Percentiles rank a stretch among this genome's conserved stretches.
Evolutionary conservation across 176 grass and related monocot genomes (phyloP).

Genomic region (Musa acuminata): DNA sequence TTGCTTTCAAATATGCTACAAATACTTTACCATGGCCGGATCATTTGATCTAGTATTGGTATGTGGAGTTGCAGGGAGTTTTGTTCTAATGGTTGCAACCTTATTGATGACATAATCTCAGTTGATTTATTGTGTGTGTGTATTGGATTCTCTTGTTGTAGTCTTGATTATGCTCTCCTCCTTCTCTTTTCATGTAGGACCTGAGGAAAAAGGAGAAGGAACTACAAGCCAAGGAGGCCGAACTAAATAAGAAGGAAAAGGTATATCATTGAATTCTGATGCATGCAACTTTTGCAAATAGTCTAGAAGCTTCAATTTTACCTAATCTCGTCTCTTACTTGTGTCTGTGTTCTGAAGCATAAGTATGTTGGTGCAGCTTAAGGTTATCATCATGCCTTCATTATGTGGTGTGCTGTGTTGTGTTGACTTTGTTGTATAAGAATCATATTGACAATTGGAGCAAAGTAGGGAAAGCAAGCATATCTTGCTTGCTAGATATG

Average conservation of each 20-base stretch:
- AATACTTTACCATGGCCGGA: not conserved
- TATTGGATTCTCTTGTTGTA: conserved; percentile 4
- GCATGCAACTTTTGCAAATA: not conserved
- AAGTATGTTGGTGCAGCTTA: too few species aligned
- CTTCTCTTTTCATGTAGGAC: conserved; percentile 37
- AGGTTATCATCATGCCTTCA: too few species aligned
- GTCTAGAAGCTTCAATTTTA: too few species aligned
- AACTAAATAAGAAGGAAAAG: conserved; percentile 89
- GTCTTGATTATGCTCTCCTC: conserved; percentile 4
- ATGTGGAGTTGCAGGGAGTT: not conserved
- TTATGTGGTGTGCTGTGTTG: too few species aligned
- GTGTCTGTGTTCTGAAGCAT: too few species aligned
- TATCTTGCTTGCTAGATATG: too few species aligned
- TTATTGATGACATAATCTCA: not conserved
- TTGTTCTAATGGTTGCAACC: not conserved
- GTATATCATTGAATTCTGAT: conserved; percentile 24
- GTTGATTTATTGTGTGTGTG: not conserved
- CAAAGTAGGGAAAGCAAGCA: too few species aligned
- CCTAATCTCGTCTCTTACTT: too few species aligned
- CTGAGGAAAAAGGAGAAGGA: conserved; percentile 87
- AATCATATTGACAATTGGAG: too few species aligned
- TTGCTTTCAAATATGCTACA: conserved; percentile 1
- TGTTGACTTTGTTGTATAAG: too few species aligned
- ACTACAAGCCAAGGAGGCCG: conserved; percentile 79
- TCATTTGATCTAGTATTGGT: not conserved